Conservation (phyloP, 2,329 filamentous ascomycete genomes). For the Ophiocordyceps camponoti-floridani region DNA sequence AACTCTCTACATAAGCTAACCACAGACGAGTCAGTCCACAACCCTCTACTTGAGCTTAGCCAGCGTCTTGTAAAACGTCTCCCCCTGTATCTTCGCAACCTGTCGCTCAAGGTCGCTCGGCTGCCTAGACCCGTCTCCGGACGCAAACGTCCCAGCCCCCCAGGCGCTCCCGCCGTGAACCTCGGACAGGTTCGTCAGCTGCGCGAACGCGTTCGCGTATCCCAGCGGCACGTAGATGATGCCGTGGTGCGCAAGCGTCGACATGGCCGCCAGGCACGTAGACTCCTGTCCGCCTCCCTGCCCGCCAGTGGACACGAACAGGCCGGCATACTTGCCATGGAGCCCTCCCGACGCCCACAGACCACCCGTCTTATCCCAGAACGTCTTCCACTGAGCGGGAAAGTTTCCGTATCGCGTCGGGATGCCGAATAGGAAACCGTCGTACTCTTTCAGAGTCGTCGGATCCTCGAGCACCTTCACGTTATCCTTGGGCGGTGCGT, state of each 20-base stretch:
- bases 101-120: constrained; percentile 59
- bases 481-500: constrained; percentile 61
- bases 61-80: constrained; percentile 63
- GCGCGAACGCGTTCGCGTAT: constrained; percentile 61
- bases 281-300: constrained; percentile 84
- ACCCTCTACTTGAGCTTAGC: constrained; percentile 28
- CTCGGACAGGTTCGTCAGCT: constrained; percentile 56
- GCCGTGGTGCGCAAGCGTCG: constrained; percentile 80
- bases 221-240: constrained; percentile 93
- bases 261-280: constrained; percentile 65
- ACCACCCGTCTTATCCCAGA: constrained; percentile 79
- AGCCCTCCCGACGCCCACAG: constrained; percentile 66
- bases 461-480: constrained; percentile 45
- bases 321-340: constrained; percentile 75
- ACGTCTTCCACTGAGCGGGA: constrained; percentile 83
- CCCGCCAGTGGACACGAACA: constrained; percentile 80
- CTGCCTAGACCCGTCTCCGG: constrained; percentile 64
- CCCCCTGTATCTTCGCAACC: constrained; percentile 68
- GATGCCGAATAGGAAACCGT: constrained; percentile 83
- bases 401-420: constrained; percentile 96
- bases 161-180: constrained; percentile 76
- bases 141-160: constrained; percentile 85
- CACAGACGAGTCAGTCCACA: neutral
- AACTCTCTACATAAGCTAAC: neutral
- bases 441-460: constrained; percentile 50